Conservation (phyloP, 2,329 filamentous ascomycete species). For the Arthrobotrys musiformis region DNA sequence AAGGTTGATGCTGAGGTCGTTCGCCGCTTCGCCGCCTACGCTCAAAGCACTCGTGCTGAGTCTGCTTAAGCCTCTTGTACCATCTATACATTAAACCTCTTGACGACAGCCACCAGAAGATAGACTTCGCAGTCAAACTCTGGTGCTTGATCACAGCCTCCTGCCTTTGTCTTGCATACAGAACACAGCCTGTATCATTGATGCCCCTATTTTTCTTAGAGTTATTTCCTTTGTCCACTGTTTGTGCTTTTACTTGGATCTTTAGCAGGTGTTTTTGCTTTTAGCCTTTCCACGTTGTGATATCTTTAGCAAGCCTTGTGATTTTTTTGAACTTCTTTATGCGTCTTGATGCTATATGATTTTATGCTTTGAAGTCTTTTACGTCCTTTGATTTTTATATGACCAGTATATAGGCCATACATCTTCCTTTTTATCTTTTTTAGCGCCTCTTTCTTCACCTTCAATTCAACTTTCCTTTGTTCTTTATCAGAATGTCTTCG, state of each 20-base stretch:
- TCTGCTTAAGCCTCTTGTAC: slow-evolving; percentile 34
- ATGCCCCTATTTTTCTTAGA: slow-evolving; percentile 25
- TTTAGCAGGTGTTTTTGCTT: slow-evolving; percentile 44
- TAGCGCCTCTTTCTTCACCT: slow-evolving; percentile 20
- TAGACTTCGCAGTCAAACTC: slow-evolving; percentile 15
- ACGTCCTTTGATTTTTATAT: slow-evolving; percentile 30
- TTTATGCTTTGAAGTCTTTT: slow-evolving; percentile 38
- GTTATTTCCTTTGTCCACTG: slow-evolving; percentile 28
- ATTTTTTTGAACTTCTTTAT: slow-evolving; percentile 27
- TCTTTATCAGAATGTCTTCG: slow-evolving; percentile 36
- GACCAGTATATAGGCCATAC: slow-evolving; percentile 52
- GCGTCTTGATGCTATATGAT: slow-evolving; percentile 34
- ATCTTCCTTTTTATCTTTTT: slow-evolving; percentile 28
- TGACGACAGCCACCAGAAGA: slow-evolving; percentile 51
- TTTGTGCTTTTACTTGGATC: slow-evolving; percentile 9
- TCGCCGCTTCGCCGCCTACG: slow-evolving; percentile 76
- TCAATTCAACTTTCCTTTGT: slow-evolving; percentile 54
- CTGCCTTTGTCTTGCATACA: slow-evolving; percentile 35
- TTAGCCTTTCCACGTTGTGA: slow-evolving; percentile 32
- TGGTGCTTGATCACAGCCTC: slow-evolving; percentile 26
- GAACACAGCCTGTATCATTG: slow-evolving; percentile 55
- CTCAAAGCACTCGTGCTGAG: slow-evolving; percentile 56
- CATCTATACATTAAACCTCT: slow-evolving; percentile 18
- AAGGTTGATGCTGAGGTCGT: slow-evolving; percentile 93
- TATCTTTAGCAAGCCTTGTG: slow-evolving; percentile 55